Base-by-base conservation (phyloP, 2,329 filamentous ascomycete genomes). In the Cephalotrichum gorgonifer region DNA sequence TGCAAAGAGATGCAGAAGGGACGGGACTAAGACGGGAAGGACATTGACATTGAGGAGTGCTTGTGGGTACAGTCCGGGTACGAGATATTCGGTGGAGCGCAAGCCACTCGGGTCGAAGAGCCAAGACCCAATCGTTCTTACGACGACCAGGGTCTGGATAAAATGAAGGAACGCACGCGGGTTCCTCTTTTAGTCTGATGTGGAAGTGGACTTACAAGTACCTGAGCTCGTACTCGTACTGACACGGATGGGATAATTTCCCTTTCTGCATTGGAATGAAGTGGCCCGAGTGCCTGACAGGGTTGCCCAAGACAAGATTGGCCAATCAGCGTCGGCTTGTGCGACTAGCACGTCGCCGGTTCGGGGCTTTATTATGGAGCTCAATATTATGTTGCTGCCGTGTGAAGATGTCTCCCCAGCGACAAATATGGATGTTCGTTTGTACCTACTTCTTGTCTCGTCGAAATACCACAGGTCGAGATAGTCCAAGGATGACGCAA, bases 221-320 rank as follows among this genome's bases (percentile, higher is more conserved):
- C n/a, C n/a, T n/a, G n/a, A n/a, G n/a, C n/a, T n/a, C n/a, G n/a
- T n/a, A n/a, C n/a, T n/a, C n/a, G n/a, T n/a, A n/a, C n/a, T n/a
- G n/a, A n/a, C n/a, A n/a, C n/a, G 35, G 47, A 49, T 44, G 41
- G 47, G 39, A 49, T 49, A 49, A 49, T 49, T 49, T 49, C 47
- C 39, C 47, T 49, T 49, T 39, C 47, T 38, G 47, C 47, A 49
- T 42, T 27, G 41, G 41, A 43, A 20, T 20, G 39, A 41, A 35
- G 39, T 35, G 30, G 47, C 39, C 43, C 41, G 23, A 44, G 47
- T 44, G 47, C 39, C 43, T 22, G 22, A 44, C 38, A 30, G 38
- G 27, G 39, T 43, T 35, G 23, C 35, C 17, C 3, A 11, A 23
- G 26, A 25, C 22, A 12, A 33, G 12, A 44, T 44, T 49, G 47